phyloP scores from a whole-genome alignment of 2,329 filamentous ascomycete genomes.

The Coleophoma cylindrospora region DNA sequence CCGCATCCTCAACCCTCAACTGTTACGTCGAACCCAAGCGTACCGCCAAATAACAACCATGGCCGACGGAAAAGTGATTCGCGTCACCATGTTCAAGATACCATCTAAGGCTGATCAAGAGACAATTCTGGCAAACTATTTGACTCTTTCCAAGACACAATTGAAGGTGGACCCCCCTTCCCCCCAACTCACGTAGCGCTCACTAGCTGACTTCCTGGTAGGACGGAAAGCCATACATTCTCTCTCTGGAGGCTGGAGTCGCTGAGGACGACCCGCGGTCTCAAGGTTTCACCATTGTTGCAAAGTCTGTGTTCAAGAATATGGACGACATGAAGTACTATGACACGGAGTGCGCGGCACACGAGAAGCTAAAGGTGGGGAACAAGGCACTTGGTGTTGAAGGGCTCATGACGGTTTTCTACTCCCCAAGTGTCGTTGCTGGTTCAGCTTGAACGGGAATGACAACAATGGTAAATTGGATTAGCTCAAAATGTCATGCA shows the following conservation, averaged over 20 bases:
- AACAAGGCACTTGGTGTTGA: constrained; percentile 1
- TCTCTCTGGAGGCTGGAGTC: constrained; percentile 37
- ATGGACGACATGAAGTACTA: constrained; percentile 54
- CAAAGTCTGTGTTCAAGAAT: constrained; percentile 46
- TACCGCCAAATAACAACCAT: not conserved
- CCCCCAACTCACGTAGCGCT: not conserved
- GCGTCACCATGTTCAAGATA: constrained; percentile 50
- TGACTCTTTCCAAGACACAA: constrained; percentile 34
- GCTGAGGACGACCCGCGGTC: constrained; percentile 42
- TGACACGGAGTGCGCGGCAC: constrained; percentile 47
- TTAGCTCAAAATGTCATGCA: too few species aligned
- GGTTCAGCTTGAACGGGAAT: not conserved
- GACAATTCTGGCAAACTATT: constrained; percentile 40
- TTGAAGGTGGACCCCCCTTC: constrained; percentile 32
- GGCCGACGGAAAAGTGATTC: constrained; percentile 32
- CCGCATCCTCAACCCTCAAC: too few species aligned
- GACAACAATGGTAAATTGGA: too few species aligned
- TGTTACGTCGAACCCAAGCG: too few species aligned
- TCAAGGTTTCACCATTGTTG: constrained; percentile 48
- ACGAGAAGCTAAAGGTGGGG: constrained; percentile 37
- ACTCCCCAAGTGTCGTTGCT: constrained; percentile 2
- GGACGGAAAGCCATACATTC: constrained; percentile 53
- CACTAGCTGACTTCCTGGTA: constrained; percentile 17
- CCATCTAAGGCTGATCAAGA: constrained; percentile 37
- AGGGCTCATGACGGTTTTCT: constrained; percentile 10